Conservation (phyloP, 1,284 basidiomycete species). For the Cryptococcus sp. region DNA sequence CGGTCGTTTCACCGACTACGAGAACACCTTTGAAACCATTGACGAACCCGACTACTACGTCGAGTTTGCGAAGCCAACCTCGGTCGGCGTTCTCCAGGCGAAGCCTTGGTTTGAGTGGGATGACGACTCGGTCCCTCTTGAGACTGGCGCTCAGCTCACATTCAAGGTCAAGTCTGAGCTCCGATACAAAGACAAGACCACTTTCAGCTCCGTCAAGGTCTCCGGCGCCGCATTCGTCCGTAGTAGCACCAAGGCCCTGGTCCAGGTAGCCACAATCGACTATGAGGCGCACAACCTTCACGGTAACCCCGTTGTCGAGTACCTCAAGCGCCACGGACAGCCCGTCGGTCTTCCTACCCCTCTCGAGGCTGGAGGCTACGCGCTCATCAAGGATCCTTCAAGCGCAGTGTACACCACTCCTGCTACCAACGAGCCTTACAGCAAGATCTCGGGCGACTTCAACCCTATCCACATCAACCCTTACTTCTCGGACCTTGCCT, state of each 20-base stretch:
- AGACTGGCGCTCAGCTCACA: constrained; percentile 78
- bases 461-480: constrained; percentile 95
- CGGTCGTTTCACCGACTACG: constrained; percentile 87
- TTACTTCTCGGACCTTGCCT: constrained; percentile 93
- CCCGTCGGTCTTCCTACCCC: constrained; percentile 74
- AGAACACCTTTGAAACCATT: constrained; percentile 91
- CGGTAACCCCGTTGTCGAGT: constrained; percentile 91
- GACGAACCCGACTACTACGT: constrained; percentile 88
- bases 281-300: constrained; percentile 83
- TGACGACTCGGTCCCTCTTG: constrained; percentile 74
- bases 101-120: constrained; percentile 99
- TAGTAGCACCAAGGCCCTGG: constrained; percentile 78
- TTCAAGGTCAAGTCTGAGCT: constrained; percentile 87
- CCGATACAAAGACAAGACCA: constrained; percentile 86
- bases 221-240: constrained; percentile 82
- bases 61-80: constrained; percentile 71
- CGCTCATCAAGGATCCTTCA: constrained; percentile 64
- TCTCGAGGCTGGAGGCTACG: constrained; percentile 83
- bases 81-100: constrained; percentile 85
- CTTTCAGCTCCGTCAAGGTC: constrained; percentile 79
- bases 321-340: constrained; percentile 85
- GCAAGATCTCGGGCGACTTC: constrained; percentile 93
- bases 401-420: constrained; percentile 72
- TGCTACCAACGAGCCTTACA: constrained; percentile 90
- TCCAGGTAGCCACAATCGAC: constrained; percentile 84